Evolutionary conservation across 1,284 basidiomycete genomes (phyloP), one percentile per base, ranked within the genome.

Genomic region (Meripilus lineatus): DNA sequence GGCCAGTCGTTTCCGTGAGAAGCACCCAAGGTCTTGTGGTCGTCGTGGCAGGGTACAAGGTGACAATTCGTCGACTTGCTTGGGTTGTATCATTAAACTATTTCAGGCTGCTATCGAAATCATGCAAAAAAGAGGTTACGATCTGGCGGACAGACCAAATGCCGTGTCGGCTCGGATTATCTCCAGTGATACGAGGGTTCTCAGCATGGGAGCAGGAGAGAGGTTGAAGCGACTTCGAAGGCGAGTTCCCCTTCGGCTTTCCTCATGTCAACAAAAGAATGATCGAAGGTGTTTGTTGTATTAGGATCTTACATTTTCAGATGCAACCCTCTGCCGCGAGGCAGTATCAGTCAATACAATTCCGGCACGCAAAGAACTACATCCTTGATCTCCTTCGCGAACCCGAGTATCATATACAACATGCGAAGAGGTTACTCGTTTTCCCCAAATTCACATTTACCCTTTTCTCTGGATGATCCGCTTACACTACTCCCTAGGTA

Each of bases 291-390:
- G n/a, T n/a, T n/a, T n/a, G n/a, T n/a, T n/a, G n/a, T n/a, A n/a
- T n/a, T n/a, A 61, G 61, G 38, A 77, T 74, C 0, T 61, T 82
- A 3, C 79, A 82, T 48, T 63, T 70, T 0, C 71, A 76, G 36
- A 59, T 82, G 3, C 74, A 79, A 47, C 68, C 72, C 2, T 72
- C 70, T 43, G 58, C 65, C 1, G 67, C 76, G 1, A 56, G 59
- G 4, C 64, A 61, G 3, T 80, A 82, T 47, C 66, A 70, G 8
- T 67, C 72, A 0, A 60, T 74, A 1, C 68, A 81, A 38, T 63
- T 67, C 51, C 54, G 52, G 8, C 68, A 70, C 20, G 77, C 79
- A 3, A 67, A 67, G 36, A 65, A 70, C 38, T 65, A 77, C 24
- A 59, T 82, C 11, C 51, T 77, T 2, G 78, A 82, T 49, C 67